Evolutionary conservation across 768 basidiomycete species (phyloP).

Genomic region (Psilocybe cyanescens): DNA sequence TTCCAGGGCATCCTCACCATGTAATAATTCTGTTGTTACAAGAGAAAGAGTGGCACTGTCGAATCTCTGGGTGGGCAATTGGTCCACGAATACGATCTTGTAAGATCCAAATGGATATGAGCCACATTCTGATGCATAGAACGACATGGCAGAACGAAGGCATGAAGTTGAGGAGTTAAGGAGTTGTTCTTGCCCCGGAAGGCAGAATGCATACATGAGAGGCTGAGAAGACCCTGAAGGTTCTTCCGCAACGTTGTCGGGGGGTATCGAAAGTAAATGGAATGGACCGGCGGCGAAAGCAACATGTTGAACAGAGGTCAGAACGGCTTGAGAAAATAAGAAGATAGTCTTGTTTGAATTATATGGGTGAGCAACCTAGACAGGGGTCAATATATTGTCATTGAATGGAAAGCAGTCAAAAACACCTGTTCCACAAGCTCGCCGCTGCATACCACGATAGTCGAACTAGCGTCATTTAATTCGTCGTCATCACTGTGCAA

Average conservation of each 20-base stretch:
- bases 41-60: conserved; percentile 86
- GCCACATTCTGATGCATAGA: conserved; percentile 89
- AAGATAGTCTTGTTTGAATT: conserved; percentile 95
- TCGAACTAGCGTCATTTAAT: conserved; percentile 64
- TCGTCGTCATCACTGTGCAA: conserved; percentile 50
- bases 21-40: conserved; percentile 78
- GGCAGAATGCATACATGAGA: conserved; percentile 88
- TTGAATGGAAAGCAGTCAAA: conserved; percentile 14
- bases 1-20: conserved; percentile 89
- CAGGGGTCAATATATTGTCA: conserved; percentile 3
- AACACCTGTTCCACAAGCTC: conserved; percentile 92
- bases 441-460: conserved; percentile 91
- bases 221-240: conserved; percentile 67
- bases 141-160: conserved; percentile 89
- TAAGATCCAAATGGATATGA: conserved; percentile 96
- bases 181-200: conserved; percentile 83
- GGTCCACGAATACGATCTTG: conserved; percentile 94
- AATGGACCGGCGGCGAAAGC: conserved; percentile 97
- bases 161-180: conserved; percentile 72
- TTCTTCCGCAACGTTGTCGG: conserved; percentile 64
- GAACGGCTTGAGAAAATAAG: conserved; percentile 82
- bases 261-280: conserved; percentile 70
- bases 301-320: conserved; percentile 95
- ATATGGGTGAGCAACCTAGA: conserved; percentile 88
- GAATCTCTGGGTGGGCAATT: conserved; percentile 79